Evolutionary conservation across 768 basidiomycete species (phyloP).

Genomic region (Termitomyces sp.): DNA sequence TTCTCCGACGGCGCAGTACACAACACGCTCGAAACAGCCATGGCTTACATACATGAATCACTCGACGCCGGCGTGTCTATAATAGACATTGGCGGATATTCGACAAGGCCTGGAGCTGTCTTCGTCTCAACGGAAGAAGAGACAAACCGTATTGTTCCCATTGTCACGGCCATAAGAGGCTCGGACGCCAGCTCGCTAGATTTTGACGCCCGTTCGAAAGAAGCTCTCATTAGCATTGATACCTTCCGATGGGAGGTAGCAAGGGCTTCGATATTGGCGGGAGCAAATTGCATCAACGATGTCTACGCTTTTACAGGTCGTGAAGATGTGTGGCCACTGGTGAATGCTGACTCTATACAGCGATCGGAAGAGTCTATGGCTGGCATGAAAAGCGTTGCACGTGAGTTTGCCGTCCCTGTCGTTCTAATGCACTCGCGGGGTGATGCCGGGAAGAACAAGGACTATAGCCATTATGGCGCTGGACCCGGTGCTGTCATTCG

Average conservation of each 20-base stretch:
- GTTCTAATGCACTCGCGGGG: conserved; percentile 94
- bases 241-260: conserved; percentile 88
- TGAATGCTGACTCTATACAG: conserved; percentile 23
- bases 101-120: conserved; percentile 78
- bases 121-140: conserved; percentile 71
- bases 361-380: conserved; percentile 34
- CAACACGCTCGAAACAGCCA: conserved; percentile 45
- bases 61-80: conserved; percentile 62
- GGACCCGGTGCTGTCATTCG: conserved; percentile 46
- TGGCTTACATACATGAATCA: conserved; percentile 47
- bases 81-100: conserved; percentile 91
- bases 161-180: conserved; percentile 48
- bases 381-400: conserved; percentile 63
- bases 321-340: conserved; percentile 33
- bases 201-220: conserved; percentile 4
- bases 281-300: conserved; percentile 94
- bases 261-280: conserved; percentile 64
- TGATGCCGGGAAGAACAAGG: conserved; percentile 71
- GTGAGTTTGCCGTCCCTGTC: conserved; percentile 67
- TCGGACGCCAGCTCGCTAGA: not conserved
- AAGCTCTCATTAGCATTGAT: conserved; percentile 72
- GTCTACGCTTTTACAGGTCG: conserved; percentile 78
- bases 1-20: conserved; percentile 84
- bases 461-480: conserved; percentile 43
- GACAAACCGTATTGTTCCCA: conserved; percentile 62